These are phyloP conservation scores for Zygotorulaspora florentina DNA, from an alignment of 805 yeast species.

Conservation along the genomic window DNA sequence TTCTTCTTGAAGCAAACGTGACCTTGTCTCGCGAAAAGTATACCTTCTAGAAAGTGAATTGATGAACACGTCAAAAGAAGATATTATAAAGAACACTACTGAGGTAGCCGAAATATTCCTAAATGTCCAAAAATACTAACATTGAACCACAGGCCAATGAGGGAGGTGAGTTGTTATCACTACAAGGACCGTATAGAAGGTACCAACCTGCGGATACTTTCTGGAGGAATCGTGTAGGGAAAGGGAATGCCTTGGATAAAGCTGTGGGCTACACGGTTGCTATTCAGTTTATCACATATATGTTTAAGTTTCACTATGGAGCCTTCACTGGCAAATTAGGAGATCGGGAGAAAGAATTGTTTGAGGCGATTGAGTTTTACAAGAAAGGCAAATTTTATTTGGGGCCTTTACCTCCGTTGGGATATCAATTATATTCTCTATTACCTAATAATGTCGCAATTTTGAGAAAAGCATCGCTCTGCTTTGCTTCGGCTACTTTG, in stretches of 20 bases:
- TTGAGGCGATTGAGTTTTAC: slow-evolving; percentile 10
- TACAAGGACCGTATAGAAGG: slow-evolving; percentile 14
- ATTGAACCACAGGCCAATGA: background rate
- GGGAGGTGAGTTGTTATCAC: background rate
- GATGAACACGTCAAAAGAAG: no score
- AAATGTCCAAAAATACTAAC: slow-evolving; percentile 1
- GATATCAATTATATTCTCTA: slow-evolving; percentile 22
- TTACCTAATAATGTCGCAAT: slow-evolving; percentile 5
- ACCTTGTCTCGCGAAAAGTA: no score
- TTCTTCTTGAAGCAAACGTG: no score
- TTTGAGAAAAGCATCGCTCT: slow-evolving; percentile 17
- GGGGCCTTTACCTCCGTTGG: slow-evolving; percentile 20
- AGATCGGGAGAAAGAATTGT: slow-evolving; percentile 14
- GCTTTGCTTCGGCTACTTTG: slow-evolving; percentile 13
- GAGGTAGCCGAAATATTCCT: background rate
- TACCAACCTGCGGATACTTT: slow-evolving; percentile 15
- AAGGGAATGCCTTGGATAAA: slow-evolving; percentile 9
- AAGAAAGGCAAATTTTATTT: slow-evolving; percentile 18
- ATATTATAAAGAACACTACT: no score
- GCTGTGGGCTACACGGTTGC: slow-evolving; percentile 3
- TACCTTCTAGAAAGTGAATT: no score
- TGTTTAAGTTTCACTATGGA: background rate
- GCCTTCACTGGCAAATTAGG: background rate
- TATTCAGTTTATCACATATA: slow-evolving; percentile 1
- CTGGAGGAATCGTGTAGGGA: slow-evolving; percentile 12